Evolutionary conservation across 2,329 filamentous ascomycete species (phyloP).

Genomic region (Elsinoe fawcettii): DNA sequence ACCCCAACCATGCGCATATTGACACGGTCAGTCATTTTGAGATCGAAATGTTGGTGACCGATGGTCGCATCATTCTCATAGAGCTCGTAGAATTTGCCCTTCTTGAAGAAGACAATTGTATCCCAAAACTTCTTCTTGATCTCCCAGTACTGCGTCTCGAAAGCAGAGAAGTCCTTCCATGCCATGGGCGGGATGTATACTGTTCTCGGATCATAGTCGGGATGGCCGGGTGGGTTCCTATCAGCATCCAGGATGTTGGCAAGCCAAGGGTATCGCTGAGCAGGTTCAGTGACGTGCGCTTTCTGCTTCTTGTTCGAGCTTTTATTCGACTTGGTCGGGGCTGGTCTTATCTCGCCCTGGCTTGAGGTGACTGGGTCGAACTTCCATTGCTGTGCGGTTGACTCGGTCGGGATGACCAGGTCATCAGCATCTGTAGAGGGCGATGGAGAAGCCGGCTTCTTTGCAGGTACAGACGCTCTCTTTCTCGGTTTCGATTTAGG

Average conservation of each 20-base stretch:
- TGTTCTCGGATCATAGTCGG: conserved; percentile 84
- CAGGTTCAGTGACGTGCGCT: conserved; percentile 72
- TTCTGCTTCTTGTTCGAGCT: conserved; percentile 45
- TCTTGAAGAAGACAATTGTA: conserved; percentile 98
- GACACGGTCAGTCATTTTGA: conserved; percentile 94
- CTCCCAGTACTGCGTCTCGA: conserved; percentile 98
- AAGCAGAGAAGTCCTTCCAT: conserved; percentile 78
- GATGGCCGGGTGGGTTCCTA: conserved; percentile 65
- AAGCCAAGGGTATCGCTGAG: conserved; percentile 83
- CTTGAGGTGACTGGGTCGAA: conserved; percentile 57
- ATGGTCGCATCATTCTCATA: conserved; percentile 97
- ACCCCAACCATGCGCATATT: conserved; percentile 99
- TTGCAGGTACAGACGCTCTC: conserved; percentile 44
- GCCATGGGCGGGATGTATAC: conserved; percentile 80
- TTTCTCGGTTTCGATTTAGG: conserved; percentile 55
- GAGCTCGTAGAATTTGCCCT: conserved; percentile 97
- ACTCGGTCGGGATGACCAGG: conserved; percentile 48
- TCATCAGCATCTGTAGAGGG: conserved; percentile 38
- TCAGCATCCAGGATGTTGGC: conserved; percentile 80
- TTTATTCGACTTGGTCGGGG: conserved; percentile 27
- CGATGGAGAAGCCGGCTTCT: conserved; percentile 45
- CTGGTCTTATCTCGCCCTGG: conserved; percentile 30
- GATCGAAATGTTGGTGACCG: conserved; percentile 90
- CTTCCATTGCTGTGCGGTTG: conserved; percentile 77
- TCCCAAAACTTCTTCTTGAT: conserved; percentile 98